Percentiles rank a stretch among this genome's conserved stretches.
Conservation (phyloP, 2,329 filamentous ascomycete genomes). For the Colletotrichum sp. region DNA sequence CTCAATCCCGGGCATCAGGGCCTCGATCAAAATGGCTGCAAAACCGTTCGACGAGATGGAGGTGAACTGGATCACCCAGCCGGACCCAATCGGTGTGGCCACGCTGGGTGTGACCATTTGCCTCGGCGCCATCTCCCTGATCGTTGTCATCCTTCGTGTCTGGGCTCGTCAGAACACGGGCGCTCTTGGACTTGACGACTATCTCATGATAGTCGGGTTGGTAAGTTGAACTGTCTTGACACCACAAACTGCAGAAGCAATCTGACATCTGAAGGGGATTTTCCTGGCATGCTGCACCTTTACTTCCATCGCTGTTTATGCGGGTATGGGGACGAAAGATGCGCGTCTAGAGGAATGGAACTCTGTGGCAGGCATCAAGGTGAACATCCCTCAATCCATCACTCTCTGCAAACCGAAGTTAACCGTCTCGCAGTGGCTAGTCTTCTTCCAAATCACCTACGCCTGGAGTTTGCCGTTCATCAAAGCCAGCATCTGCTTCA, state of each 20-base stretch:
- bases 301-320: neutral
- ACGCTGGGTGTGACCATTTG: neutral
- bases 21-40: neutral
- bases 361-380: neutral
- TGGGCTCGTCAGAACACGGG: neutral
- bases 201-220: neutral
- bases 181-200: neutral
- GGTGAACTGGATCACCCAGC: neutral
- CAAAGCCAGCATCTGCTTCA: neutral
- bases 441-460: neutral
- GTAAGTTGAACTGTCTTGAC: neutral
- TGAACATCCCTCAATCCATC: neutral
- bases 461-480: neutral
- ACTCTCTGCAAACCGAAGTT: neutral
- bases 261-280: neutral
- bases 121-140: neutral
- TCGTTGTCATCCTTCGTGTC: neutral
- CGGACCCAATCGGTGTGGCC: neutral
- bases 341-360: neutral
- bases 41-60: neutral
- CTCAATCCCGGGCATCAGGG: neutral
- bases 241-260: too few species aligned
- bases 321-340: neutral
- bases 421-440: neutral
- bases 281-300: neutral